Evolutionary conservation across 164 flowering plant genomes (phyloP), one percentile per base, ranked within the genome.

Genomic region (Vitis cinerea): DNA sequence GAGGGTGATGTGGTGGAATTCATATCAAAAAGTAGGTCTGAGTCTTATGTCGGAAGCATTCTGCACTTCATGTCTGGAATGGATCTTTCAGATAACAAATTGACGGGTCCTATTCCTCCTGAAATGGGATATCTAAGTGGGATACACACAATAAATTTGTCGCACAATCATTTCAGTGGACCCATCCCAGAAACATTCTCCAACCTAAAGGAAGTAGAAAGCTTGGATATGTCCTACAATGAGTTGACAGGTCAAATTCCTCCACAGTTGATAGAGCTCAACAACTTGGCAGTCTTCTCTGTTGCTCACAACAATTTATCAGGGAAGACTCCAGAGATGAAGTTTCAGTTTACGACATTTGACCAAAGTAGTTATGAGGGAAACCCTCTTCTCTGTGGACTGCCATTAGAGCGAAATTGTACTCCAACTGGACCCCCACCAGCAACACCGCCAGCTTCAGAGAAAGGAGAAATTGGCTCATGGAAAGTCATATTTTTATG

Each of bases 301-400:
- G 65, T 73, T 48, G 71, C 71, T 4, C 17, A 73, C 62, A 73
- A 73, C 29, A 67, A 73, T 54, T 55, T 73, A 12, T 60, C 71
- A 11, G 75, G 75, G 3, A 73, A 19, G 10, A 67, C 48, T 2
- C 75, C 71, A 16, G 50, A 57, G 29, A 27, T 10, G 44, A 54
- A 16, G 44, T 62, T 13, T 3, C 71, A 67, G 50, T 73, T 73
- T 62, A 52, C 1, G 9, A 73, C 75, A 7, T 73, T 73, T 55
- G 67, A 60, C 1, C 49, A n/a, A 37, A 52, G 49, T n/a, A 53
- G 71, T 19, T 73, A 61, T 47, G 62, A 53, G 12, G 71, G 67
- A 23, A 63, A 63, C n/a, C 56, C 56, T 15, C 14, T 61, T 12
- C 16, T 61, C 11, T 61, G 50, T 31, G 64, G 64, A 15, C 50